Evolutionary conservation across 768 basidiomycete genomes (phyloP), one percentile per base, ranked within the genome.

Genomic region (Lactifluus volemus): DNA sequence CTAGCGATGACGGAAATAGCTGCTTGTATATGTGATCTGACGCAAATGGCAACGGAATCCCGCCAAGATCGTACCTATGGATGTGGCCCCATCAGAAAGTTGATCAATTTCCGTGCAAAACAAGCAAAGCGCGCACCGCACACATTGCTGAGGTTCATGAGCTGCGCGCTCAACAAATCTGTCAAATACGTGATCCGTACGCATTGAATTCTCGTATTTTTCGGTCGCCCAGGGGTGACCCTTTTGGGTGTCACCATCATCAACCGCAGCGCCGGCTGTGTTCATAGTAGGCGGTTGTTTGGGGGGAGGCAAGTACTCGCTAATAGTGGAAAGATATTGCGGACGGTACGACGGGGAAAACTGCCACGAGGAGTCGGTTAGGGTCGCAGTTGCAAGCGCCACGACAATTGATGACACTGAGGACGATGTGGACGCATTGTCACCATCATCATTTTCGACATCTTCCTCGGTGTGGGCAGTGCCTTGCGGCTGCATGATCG

Each of bases 131-230:
- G 76, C 83, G 53, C 59, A 94, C 92, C 96, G 80, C 51, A 98
- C 75, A 65, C 94, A 95, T 70, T 98, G 96, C 65, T 87, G 81
- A 29, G 86, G 85, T 68, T 87, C 84, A 63, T 81, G 77, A 44
- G 74, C 77, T 11, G 92, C 81, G 38, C 92, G 78, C 67, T 83
- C 83, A 54, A 82, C 83, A 69, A 97, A 98, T 17, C 83, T 79
- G 67, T 94, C 88, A 70, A 98, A 98, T 3, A 92, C 82, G 57
- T 84, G 84, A 71, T 98, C 95, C 47, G 90, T 77, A 49, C 87
- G 77, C 51, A 88, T 69, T 14, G 88, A 87, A 68, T 88, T 85
- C 73, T 94, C 93, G 69, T 91, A 96, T 19, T 79, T 76, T 70
- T 96, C 93, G 5, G 81, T 73, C 11, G 77, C 71, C 91, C 86